Evolutionary conservation across 805 yeast genomes (phyloP), one percentile per base, ranked within the genome.

Genomic region (Yarrowia bubula): DNA sequence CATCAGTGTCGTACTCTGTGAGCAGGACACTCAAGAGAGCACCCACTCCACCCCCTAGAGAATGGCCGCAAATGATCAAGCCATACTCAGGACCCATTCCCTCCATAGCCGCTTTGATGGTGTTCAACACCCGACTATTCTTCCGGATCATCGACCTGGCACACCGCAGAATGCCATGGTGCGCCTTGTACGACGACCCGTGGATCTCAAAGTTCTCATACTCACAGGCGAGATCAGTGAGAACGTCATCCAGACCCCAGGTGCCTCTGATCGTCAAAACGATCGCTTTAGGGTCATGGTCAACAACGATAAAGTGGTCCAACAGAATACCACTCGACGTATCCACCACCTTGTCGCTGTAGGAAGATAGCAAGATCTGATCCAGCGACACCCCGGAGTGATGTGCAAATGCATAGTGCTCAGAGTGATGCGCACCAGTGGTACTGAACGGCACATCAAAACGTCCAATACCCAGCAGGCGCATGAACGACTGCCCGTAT

Each of bases 21-120:
- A 71, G 57, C 28, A 75, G 66, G 10, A 75, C 68, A 31, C 72
- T 72, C 15, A 75, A 62, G 14, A 74, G 38, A 1, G 77, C 74
- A 2, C 73, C 75, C 0, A 74, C 76, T 2, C 77, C 75, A 15
- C 75, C 77, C 1, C 77, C 77, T 44, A 74, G 66, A 8, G 77
- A 75, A 66, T 74, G 77, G 3, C 77, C 77, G 41, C 76, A 74
- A 4, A 75, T 67, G 14, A 75, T 70, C 4, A 74, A 67, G 8
- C 77, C 76, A 57, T 73, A 74, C 10, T 69, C 72, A 0, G 69
- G 70, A 4, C 75, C 74, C 63, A 67, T 68, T 31, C 69, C 68
- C 17, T 67, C 67, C 41, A 74, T 66, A 3, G 75, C 74, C 6
- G 66, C 58, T 33, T 66, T 66, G 50, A 75, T 70, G 10, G 75